Evolutionary conservation across 495 filamentous ascomycete species (phyloP), one percentile per base, ranked within the genome.

Genomic region (Podospora comata): DNA sequence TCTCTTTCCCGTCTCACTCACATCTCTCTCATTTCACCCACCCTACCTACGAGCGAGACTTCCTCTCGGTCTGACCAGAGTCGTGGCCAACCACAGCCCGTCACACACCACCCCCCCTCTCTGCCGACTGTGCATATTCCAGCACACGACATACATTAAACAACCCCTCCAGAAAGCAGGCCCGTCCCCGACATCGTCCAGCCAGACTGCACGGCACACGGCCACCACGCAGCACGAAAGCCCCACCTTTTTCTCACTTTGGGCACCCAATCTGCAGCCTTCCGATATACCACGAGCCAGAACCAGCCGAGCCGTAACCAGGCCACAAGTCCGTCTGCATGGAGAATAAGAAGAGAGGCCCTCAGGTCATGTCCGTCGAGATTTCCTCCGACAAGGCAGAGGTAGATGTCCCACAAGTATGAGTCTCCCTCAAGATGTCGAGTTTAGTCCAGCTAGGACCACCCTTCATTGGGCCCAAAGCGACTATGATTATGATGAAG

Each of bases 311-410:
- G 61, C 26, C 63, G 26, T 56, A 57, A 57, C 23, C 30, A 32
- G 30, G 56, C 68, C 16, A 54, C 65, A n/a, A 53, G 61, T 65
- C 68, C 65, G 30, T 71, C 75, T 76, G 76, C 75, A 78, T 78
- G 79, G 79, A 78, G 76, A 74, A 79, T 77, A 78, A 76, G 75
- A 79, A 79, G 78, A 79, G 66, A 68, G 70, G 67, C 72, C 76
- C 77, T 70, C 72, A 79, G 73, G 77, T 73, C 77, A 67, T 76
- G 56, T 66, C 75, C 55, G 75, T 77, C 74, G 76, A 77, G 73
- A 68, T 76, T 66, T 73, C 74, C 73, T 76, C 77, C 68, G 70
- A 73, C 74, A 72, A 75, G 75, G 72, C 73, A 70, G 70, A 77
- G 70, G 72, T 71, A 64, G 72, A 70, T 71, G 71, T 68, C 73